phyloP scores from a whole-genome alignment of 441 rosid genomes.

The Pelargonium cotyledonis region DNA sequence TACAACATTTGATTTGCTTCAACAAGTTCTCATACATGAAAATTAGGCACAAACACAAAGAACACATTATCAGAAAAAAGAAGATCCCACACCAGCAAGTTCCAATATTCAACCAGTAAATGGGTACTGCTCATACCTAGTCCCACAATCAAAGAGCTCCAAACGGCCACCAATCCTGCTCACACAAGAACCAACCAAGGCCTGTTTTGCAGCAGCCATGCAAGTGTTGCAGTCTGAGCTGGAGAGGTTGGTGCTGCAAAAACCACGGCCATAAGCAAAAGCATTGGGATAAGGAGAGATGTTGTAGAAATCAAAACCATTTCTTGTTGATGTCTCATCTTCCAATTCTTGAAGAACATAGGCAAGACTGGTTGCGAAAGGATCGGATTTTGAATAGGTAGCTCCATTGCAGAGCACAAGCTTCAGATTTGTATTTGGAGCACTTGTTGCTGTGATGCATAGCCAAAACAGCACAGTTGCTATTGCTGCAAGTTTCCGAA shows the following conservation, averaged over 20 bases:
- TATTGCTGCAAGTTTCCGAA: not conserved
- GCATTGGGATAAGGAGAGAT: not conserved
- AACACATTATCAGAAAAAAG: no score
- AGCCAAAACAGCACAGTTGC: not conserved
- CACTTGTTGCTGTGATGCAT: not conserved
- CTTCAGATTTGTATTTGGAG: not conserved
- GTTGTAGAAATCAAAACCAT: not conserved
- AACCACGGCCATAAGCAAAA: constrained; percentile 7
- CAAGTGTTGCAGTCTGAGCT: not conserved
- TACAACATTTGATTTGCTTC: no score
- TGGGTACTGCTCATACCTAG: constrained; percentile 10
- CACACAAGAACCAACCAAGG: not conserved
- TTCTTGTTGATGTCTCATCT: not conserved
- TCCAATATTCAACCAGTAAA: constrained; percentile 4
- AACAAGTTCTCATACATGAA: no score
- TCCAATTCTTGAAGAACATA: constrained; percentile 1
- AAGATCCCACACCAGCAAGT: no score
- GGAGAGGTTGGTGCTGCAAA: not conserved
- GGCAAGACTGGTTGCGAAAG: not conserved
- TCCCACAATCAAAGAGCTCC: constrained; percentile 16
- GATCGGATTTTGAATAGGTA: not conserved
- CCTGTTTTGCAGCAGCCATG: not conserved
- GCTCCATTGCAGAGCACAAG: not conserved
- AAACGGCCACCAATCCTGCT: not conserved
- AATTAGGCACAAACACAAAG: no score